Base-by-base conservation (phyloP, 192 early-diverging fungal genomes). In the Coemansia sp. region DNA sequence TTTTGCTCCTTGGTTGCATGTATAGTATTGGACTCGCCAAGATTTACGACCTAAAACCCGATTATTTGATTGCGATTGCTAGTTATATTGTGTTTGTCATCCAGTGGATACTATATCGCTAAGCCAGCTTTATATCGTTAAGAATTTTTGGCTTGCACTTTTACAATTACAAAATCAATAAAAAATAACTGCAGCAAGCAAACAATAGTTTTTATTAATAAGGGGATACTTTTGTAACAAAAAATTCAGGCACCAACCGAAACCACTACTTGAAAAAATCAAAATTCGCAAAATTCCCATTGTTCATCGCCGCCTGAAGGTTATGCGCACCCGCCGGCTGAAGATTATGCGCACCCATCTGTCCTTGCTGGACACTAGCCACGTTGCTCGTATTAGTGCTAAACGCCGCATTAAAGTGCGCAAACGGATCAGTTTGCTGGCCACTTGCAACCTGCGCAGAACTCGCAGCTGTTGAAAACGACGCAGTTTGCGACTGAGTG, bases 211-310 rank as follows among this genome's bases (percentile, higher is more conserved):
- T 21, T 35, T 35, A 35, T 35, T 35, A 35, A 35, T 35, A 35
- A 35, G 6, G 8, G 8, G 32, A 7, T 21, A 21, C 21, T 8
- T 35, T 35, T 35, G 32, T 35, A 35, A 35, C 32, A 35, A 35
- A 35, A 35, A 35, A 35, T 35, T 6, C 32, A 35, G 32, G 32
- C 32, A 35, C 32, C 27, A 29, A 6, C 6, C 27, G 5, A 2
- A 29, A 29, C 27, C 27, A 35, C 48, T 49, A 49, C 15, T 76
- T 58, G 54, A 75, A 75, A 57, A 75, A 49, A 32, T 77, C 62
- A 67, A 76, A 82, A 51, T 82, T 55, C 3, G 74, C 75, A 76
- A 82, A 82, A 21, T 73, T 70, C 19, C 64, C 65, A 48, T 73
- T 76, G 57, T 65, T 71, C 29, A 62, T 64, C 1, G 68, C 55